Evolutionary conservation across 2,329 filamentous ascomycete genomes (phyloP).

Genomic region (Venturiaceae sp.): DNA sequence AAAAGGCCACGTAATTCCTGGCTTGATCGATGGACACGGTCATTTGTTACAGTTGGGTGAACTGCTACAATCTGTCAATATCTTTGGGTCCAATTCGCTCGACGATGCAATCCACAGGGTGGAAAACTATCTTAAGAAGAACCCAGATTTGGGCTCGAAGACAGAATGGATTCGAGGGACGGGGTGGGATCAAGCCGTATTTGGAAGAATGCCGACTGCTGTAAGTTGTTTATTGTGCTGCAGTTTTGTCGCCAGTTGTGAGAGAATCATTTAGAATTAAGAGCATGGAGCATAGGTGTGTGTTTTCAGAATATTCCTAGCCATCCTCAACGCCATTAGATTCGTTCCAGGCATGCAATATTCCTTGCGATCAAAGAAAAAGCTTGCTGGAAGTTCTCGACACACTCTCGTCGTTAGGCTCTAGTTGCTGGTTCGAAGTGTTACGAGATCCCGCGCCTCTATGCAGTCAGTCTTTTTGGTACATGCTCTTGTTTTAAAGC

Average conservation of each 20-base stretch:
- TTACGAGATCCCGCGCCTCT: too few species aligned
- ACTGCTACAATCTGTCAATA: constrained; percentile 54
- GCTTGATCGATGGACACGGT: constrained; percentile 62
- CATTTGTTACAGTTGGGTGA: constrained; percentile 59
- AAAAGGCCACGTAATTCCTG: constrained; percentile 50
- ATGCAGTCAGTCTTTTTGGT: too few species aligned
- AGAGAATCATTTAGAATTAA: background rate
- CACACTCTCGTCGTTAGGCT: too few species aligned
- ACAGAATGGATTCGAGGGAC: constrained; percentile 56
- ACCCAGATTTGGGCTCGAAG: constrained; percentile 42
- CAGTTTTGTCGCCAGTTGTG: too few species aligned
- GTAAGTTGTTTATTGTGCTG: constrained; percentile 28
- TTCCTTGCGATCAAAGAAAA: too few species aligned
- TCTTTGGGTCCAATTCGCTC: constrained; percentile 50
- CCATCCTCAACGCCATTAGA: too few species aligned
- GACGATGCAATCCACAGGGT: constrained; percentile 46
- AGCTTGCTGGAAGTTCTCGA: too few species aligned
- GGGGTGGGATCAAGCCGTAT: constrained; percentile 60
- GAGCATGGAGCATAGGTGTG: too few species aligned
- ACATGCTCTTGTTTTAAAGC: too few species aligned
- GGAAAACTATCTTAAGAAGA: constrained; percentile 37
- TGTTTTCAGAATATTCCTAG: too few species aligned
- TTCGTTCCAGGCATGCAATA: too few species aligned
- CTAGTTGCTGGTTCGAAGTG: too few species aligned
- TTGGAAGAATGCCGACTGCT: constrained; percentile 57